Conservation (phyloP, 148 eudicot species). For the Beta vulgaris region DNA sequence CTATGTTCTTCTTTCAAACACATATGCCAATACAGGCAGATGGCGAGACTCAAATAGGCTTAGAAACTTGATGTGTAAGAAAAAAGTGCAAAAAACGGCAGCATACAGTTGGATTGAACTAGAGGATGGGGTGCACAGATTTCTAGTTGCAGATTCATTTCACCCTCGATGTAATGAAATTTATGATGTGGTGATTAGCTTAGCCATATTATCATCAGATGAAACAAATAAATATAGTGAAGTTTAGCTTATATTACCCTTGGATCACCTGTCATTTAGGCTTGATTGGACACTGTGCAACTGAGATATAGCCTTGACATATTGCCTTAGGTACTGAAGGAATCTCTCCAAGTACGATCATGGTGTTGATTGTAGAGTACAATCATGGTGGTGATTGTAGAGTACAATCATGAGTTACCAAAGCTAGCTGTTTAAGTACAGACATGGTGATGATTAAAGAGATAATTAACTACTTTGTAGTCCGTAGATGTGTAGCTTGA, state of each 20-base stretch:
- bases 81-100: constrained; percentile 41
- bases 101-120: constrained; percentile 65
- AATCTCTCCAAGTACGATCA: no score
- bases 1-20: constrained; percentile 51
- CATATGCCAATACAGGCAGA: constrained; percentile 47
- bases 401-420: no score
- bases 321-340: no score
- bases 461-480: no score
- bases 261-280: not conserved
- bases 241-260: not conserved
- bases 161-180: constrained; percentile 41
- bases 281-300: constrained; percentile 3
- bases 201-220: constrained; percentile 31
- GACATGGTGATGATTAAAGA: no score
- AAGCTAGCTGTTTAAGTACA: no score
- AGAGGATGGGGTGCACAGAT: constrained; percentile 46
- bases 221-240: constrained; percentile 23
- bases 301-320: no score
- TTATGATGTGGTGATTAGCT: constrained; percentile 31
- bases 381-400: no score
- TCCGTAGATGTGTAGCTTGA: no score
- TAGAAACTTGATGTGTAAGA: constrained; percentile 36
- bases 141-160: constrained; percentile 45
- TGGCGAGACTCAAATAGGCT: constrained; percentile 52
- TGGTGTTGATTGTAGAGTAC: no score